These are phyloP conservation scores for Fusarium clavum DNA, from an alignment of 2,329 filamentous ascomycete species.

Conservation along the genomic window DNA sequence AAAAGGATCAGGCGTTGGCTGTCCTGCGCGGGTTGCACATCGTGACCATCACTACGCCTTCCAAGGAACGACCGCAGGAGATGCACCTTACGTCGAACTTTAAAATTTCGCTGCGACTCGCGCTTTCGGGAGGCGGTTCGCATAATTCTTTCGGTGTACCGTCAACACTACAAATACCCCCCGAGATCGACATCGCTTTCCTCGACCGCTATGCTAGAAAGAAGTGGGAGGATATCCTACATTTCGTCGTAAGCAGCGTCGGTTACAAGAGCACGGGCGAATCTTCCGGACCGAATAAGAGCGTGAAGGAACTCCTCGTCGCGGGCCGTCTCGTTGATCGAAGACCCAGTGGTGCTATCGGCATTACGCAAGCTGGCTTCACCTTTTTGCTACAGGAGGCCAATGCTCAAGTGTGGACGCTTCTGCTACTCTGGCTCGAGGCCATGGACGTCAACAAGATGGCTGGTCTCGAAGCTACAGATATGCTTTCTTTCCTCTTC, in stretches of 20 bases:
- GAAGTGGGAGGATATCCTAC: conserved; percentile 96
- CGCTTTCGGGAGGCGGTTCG: conserved; percentile 86
- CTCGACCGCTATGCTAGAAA: conserved; percentile 87
- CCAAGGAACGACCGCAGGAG: conserved; percentile 73
- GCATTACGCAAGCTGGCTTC: conserved; percentile 93
- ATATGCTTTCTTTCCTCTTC: conserved; percentile 96
- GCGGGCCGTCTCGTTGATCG: conserved; percentile 83
- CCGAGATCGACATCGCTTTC: conserved; percentile 74
- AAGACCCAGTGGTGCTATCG: conserved; percentile 71
- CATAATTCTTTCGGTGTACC: conserved; percentile 93
- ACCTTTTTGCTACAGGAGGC: conserved; percentile 94
- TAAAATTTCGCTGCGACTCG: conserved; percentile 82
- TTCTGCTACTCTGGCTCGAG: conserved; percentile 92
- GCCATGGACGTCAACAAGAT: conserved; percentile 71
- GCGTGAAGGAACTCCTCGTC: conserved; percentile 86
- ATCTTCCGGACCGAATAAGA: conserved; percentile 70
- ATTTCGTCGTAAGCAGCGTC: conserved; percentile 90
- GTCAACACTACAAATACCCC: conserved; percentile 71
- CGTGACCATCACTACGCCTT: conserved; percentile 71
- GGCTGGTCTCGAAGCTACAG: conserved; percentile 84
- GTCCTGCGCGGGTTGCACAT: conserved; percentile 90
- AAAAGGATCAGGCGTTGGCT: conserved; percentile 85
- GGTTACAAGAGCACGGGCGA: conserved; percentile 63
- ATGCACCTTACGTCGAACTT: conserved; percentile 86
- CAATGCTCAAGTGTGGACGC: conserved; percentile 96